Evolutionary conservation across 2,329 filamentous ascomycete species (phyloP), one percentile per base, ranked within the genome.

Genomic region (Capronia epimyces): DNA sequence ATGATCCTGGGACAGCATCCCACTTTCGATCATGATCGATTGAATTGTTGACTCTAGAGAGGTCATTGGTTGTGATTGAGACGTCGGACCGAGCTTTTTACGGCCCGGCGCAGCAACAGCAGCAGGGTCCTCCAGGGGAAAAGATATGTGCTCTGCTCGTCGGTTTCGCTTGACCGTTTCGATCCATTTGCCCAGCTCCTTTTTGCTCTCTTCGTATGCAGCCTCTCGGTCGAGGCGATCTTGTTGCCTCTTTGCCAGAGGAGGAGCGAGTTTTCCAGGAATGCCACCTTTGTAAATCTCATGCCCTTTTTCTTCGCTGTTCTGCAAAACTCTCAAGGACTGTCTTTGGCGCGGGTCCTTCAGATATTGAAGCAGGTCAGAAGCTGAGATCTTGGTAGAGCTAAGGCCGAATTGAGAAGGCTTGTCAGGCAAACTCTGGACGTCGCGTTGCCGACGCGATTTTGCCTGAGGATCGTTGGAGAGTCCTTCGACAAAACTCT

Each of bases 121-220:
- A 52, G 83, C 80, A 32, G 83, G 84, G 62, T 89, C 84, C 2
- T 84, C 79, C 0, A 97, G 76, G 3, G 93, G 93, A 64, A 98
- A 98, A 16, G 84, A 77, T 10, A 98, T 75, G 67, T 95, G 89
- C 57, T 97, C 93, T 1, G 91, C 90, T 60, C 89, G 80, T 53
- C 93, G 85, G 68, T 96, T 96, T 25, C 88, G 82, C 71, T 96
- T 95, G 63, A 98, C 89, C 0, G 93, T 97, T 54, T 96, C 91
- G 25, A 85, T 85, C 93, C 93, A 98, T 62, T 89, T 82, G 57
- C 87, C 83, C 21, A 98, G 75, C 0, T 89, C 91, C 68, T 96
- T 85, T 63, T 94, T 95, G 44, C 89, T 90, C 74, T 95, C 90
- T 29, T 89, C 82, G 62, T 90, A 94, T 2, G 93, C 93, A 20